Percentiles rank a stretch among this genome's conserved stretches.
Conservation (phyloP, 2,329 filamentous ascomycete species). For the Canariomyces notabilis region DNA sequence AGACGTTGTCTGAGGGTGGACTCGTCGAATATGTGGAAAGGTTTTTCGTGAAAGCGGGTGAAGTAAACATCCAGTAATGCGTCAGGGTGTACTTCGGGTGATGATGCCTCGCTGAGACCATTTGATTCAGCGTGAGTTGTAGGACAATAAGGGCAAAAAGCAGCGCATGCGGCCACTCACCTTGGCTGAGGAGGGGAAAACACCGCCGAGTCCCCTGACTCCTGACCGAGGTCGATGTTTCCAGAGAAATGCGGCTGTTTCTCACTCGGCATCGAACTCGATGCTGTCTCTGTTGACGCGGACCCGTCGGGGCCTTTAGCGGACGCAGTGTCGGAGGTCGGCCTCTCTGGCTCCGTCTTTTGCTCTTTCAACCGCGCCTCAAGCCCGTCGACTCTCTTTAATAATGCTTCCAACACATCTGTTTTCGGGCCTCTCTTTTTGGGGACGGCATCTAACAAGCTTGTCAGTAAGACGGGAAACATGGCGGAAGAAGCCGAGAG, state of each 20-base stretch:
- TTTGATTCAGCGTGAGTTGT: slow-evolving; percentile 3
- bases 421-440: slow-evolving; percentile 90
- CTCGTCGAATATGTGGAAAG: slow-evolving; percentile 78
- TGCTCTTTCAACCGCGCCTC: slow-evolving; percentile 74
- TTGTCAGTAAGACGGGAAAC: neutral
- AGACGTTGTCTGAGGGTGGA: slow-evolving; percentile 65
- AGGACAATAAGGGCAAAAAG: too few relatives aligned
- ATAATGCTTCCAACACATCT: slow-evolving; percentile 75
- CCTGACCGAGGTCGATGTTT: slow-evolving; percentile 33
- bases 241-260: slow-evolving; percentile 37
- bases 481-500: too few relatives aligned
- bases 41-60: slow-evolving; percentile 71
- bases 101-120: slow-evolving; percentile 39
- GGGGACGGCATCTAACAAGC: slow-evolving; percentile 66
- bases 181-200: slow-evolving; percentile 40
- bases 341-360: slow-evolving; percentile 37
- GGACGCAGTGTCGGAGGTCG: slow-evolving; percentile 26
- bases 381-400: slow-evolving; percentile 80
- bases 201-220: slow-evolving; percentile 35
- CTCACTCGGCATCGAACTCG: slow-evolving; percentile 28
- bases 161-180: too few relatives aligned
- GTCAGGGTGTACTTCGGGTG: slow-evolving; percentile 50
- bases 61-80: slow-evolving; percentile 75
- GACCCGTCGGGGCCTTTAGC: slow-evolving; percentile 20
- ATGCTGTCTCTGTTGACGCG: slow-evolving; percentile 15